Percentiles rank a stretch among this genome's conserved stretches.
Evolutionary conservation across 1,284 basidiomycete genomes (phyloP).

Genomic region (Phellopilus nigrolimitatus): DNA sequence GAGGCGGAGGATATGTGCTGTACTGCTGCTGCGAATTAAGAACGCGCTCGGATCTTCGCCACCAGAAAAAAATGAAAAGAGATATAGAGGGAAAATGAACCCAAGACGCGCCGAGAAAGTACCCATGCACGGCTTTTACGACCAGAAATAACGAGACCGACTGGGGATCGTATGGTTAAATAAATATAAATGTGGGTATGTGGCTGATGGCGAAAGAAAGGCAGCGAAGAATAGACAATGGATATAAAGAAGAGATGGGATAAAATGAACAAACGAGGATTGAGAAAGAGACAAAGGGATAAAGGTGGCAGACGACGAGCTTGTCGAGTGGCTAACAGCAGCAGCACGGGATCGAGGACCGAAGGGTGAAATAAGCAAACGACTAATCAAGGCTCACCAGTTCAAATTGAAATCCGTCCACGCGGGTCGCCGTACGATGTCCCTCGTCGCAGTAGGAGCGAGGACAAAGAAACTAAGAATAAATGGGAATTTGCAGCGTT

Average conservation of each 20-base stretch:
- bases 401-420: constrained; percentile 1
- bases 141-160: neutral
- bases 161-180: too few relatives aligned
- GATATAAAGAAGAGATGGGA: neutral
- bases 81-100: neutral
- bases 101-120: neutral
- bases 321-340: constrained; percentile 1
- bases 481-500: neutral
- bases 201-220: constrained; percentile 7
- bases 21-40: neutral
- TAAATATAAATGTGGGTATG: neutral
- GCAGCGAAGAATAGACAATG: neutral
- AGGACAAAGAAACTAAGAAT: neutral
- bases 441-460: neutral
- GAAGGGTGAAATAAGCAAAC: neutral
- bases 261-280: neutral
- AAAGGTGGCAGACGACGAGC: neutral
- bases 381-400: constrained; percentile 13
- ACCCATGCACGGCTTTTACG: neutral
- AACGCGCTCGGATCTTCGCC: neutral
- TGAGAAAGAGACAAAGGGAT: neutral
- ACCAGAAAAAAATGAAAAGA: neutral
- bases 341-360: neutral
- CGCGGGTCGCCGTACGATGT: neutral
- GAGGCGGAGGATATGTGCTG: neutral